A percentile compares a stretch with the other conserved stretches of the same genome.
Conservation (phyloP, 805 yeast species). For the Isabelozyma heimii region DNA sequence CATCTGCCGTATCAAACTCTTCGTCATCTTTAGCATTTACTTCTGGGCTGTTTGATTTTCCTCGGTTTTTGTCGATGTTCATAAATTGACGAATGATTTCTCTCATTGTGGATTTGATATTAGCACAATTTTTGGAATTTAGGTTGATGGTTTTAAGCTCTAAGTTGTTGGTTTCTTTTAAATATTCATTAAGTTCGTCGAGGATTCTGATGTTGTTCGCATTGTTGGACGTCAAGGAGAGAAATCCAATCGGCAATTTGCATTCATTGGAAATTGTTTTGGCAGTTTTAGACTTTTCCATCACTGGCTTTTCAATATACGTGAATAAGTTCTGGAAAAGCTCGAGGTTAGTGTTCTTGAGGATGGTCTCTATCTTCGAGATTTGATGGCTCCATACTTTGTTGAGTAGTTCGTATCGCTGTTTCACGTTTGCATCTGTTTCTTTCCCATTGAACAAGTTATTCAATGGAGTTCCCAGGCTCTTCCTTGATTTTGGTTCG, state of each 20-base stretch:
- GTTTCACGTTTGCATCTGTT: constrained; percentile 13
- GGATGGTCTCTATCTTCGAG: constrained; percentile 22
- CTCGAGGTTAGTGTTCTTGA: constrained; percentile 30
- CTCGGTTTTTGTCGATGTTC: constrained; percentile 8
- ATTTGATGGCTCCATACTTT: constrained; percentile 28
- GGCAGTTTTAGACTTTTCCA: constrained; percentile 2
- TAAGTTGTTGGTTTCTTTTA: constrained; percentile 3
- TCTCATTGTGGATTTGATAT: constrained; percentile 30
- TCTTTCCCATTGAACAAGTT: constrained; percentile 23
- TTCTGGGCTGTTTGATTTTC: constrained; percentile 3
- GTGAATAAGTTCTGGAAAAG: constrained; percentile 24
- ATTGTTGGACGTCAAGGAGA: constrained; percentile 37
- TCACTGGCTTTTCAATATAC: constrained; percentile 16
- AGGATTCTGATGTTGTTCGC: constrained; percentile 39
- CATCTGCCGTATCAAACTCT: constrained; percentile 5
- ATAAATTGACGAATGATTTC: constrained; percentile 32
- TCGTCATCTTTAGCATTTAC: constrained; percentile 8
- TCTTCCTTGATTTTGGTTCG: neutral
- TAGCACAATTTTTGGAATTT: constrained; percentile 29
- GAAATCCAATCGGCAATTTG: constrained; percentile 30
- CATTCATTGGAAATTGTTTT: neutral
- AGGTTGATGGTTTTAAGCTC: constrained; percentile 22
- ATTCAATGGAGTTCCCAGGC: constrained; percentile 17
- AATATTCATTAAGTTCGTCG: constrained; percentile 27
- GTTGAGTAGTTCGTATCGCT: constrained; percentile 20